Percentiles rank a stretch among this genome's conserved stretches.
Evolutionary conservation across 495 filamentous ascomycete species (phyloP).

Genomic region (Stereocaulon alpinum): DNA sequence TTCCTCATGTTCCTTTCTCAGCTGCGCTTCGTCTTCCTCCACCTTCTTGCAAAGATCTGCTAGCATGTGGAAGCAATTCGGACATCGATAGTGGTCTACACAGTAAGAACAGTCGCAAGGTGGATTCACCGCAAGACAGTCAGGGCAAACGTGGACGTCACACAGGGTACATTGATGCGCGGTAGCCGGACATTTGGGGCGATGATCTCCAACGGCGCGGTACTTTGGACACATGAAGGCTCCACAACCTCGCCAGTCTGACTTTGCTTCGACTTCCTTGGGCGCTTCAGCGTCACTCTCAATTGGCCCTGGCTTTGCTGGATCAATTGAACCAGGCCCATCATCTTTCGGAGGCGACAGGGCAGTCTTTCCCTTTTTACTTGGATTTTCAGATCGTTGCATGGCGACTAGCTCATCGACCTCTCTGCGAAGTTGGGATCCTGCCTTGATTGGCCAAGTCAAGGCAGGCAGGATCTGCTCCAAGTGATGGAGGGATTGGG

Average conservation of each 20-base stretch:
- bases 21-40: slow-evolving; percentile 33
- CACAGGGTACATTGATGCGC: slow-evolving; percentile 46
- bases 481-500: no score
- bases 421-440: no score
- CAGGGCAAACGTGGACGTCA: slow-evolving; percentile 46
- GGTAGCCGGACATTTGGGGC: slow-evolving; percentile 38
- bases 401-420: no score
- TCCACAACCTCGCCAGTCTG: slow-evolving; percentile 48
- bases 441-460: no score
- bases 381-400: slow-evolving; percentile 8
- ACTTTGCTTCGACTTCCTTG: slow-evolving; percentile 24
- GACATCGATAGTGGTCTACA: slow-evolving; percentile 43
- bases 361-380: not conserved
- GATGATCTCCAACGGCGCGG: slow-evolving; percentile 40
- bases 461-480: no score
- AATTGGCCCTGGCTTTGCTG: not conserved
- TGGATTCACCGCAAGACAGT: slow-evolving; percentile 37
- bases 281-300: not conserved
- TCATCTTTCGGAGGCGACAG: not conserved
- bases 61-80: slow-evolving; percentile 37
- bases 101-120: slow-evolving; percentile 46
- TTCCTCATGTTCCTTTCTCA: slow-evolving; percentile 8
- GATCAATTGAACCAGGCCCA: slow-evolving; percentile 22
- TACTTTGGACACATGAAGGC: slow-evolving; percentile 47
- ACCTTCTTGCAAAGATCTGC: slow-evolving; percentile 35